These are phyloP conservation scores for Globisporangium cystogenes DNA, from an alignment of 352 stramenopile species.

Conservation along the genomic window DNA sequence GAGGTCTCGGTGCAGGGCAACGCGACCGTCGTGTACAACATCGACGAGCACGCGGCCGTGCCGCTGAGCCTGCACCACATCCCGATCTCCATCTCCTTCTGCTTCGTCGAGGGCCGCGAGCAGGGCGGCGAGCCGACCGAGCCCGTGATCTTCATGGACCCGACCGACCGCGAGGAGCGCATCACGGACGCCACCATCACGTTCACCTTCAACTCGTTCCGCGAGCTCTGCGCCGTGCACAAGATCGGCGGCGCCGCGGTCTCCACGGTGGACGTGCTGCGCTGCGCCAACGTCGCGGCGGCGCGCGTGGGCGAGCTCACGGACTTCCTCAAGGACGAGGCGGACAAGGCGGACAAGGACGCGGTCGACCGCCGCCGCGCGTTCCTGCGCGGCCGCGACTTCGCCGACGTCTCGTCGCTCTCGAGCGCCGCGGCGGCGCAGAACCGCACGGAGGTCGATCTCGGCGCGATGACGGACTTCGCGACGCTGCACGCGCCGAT, in stretches of 20 bases:
- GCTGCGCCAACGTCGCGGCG: constrained; percentile 71
- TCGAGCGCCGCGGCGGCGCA: constrained; percentile 15
- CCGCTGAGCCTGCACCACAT: constrained; percentile 94
- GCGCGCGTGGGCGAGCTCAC: constrained; percentile 74
- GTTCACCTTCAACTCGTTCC: constrained; percentile 91
- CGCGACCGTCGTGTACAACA: constrained; percentile 71
- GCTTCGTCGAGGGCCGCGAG: constrained; percentile 46
- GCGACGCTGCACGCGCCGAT: constrained; percentile 71
- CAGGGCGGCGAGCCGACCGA: constrained; percentile 21
- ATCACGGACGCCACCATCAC: constrained; percentile 84
- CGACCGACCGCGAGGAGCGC: constrained; percentile 85
- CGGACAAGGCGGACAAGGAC: constrained; percentile 62
- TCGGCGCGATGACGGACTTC: constrained; percentile 83
- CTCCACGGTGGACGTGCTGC: constrained; percentile 57
- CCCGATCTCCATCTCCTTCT: constrained; percentile 94
- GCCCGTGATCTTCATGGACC: constrained; percentile 84
- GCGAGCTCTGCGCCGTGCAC: constrained; percentile 86
- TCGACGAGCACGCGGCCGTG: constrained; percentile 87
- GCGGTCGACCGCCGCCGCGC: constrained; percentile 59
- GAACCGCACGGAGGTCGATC: constrained; percentile 48
- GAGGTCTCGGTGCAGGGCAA: constrained; percentile 71
- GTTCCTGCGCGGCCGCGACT: constrained; percentile 68
- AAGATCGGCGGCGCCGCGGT: constrained; percentile 85
- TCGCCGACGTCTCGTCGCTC: constrained; percentile 54
- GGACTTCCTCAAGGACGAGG: constrained; percentile 73